phyloP scores from a whole-genome alignment of 2,329 filamentous ascomycete species.

The Aureobasidium sp. region DNA sequence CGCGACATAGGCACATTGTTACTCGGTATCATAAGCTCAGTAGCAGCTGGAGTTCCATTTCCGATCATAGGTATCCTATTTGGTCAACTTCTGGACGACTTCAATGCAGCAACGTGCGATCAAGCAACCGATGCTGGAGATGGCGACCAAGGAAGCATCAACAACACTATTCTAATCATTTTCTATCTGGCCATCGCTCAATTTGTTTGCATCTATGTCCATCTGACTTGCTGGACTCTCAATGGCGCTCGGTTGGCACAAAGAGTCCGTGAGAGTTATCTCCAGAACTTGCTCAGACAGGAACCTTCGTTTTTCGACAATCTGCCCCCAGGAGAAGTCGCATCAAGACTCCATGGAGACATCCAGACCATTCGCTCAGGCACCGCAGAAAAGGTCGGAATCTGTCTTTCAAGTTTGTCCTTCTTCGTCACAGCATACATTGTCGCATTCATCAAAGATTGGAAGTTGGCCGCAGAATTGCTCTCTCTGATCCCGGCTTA shows the following conservation, averaged over 20 bases:
- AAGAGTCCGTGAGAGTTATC: conserved; percentile 53
- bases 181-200: conserved; percentile 57
- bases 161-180: conserved; percentile 51
- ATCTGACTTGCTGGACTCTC: conserved; percentile 57
- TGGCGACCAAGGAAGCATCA: conserved; percentile 38
- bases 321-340: conserved; percentile 54
- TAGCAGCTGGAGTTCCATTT: conserved; percentile 54
- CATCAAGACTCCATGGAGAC: conserved; percentile 55
- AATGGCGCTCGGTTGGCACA: conserved; percentile 56
- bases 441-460: conserved; percentile 58
- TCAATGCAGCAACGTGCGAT: conserved; percentile 51
- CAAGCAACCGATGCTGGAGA: conserved; percentile 25
- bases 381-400: conserved; percentile 63
- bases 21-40: conserved; percentile 28
- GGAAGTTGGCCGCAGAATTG: conserved; percentile 55
- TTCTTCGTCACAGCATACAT: conserved; percentile 62
- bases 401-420: conserved; percentile 52
- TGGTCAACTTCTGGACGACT: conserved; percentile 53
- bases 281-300: conserved; percentile 51
- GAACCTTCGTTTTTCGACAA: conserved; percentile 58
- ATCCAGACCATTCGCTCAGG: conserved; percentile 60
- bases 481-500: conserved; percentile 56
- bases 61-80: conserved; percentile 58
- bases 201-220: conserved; percentile 56
- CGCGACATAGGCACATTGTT: conserved; percentile 16